phyloP scores from a whole-genome alignment of 2,329 filamentous ascomycete genomes.

The Calonectria fujianensis region DNA sequence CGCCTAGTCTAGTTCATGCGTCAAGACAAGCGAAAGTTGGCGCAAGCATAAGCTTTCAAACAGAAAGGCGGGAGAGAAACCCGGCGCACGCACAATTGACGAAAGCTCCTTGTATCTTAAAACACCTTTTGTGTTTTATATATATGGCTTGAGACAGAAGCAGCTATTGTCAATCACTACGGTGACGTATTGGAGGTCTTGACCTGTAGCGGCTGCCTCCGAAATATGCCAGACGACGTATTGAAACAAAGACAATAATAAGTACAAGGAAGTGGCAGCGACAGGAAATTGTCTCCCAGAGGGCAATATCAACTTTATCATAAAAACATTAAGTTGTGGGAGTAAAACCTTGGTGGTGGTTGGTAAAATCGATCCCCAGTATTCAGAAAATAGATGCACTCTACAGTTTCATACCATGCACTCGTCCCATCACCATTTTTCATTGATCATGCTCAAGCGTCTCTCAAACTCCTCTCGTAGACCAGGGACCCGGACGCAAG shows the following conservation, averaged over 20 bases:
- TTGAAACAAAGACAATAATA: neutral
- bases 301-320: neutral
- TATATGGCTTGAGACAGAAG: too few species aligned
- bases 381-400: neutral
- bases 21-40: neutral
- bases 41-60: neutral
- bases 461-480: conserved; percentile 6
- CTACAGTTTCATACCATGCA: neutral
- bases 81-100: neutral
- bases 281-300: neutral
- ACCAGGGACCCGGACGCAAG: conserved; percentile 26
- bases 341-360: neutral
- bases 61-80: neutral
- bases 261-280: neutral
- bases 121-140: too few species aligned
- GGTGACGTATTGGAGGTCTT: neutral
- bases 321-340: neutral
- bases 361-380: neutral
- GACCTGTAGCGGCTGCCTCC: neutral
- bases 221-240: neutral
- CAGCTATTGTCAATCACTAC: neutral
- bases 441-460: neutral
- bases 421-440: neutral
- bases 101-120: too few species aligned
- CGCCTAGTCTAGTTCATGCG: neutral